phyloP scores from a whole-genome alignment of 2,329 filamentous ascomycete genomes.

The Arthrobotrys pseudoclavata region DNA sequence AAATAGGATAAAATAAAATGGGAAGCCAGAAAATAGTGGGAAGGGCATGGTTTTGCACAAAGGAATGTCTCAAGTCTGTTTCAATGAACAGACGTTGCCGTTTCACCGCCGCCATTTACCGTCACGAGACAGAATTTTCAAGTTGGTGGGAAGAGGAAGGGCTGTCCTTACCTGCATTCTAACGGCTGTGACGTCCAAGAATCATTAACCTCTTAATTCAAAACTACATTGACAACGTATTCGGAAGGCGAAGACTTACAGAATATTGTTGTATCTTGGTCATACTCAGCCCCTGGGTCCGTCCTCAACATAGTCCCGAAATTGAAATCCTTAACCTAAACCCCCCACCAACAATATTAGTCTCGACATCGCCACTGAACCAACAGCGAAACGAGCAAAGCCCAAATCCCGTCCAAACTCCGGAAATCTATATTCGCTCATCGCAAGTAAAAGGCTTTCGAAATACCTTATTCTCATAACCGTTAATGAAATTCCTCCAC shows the following conservation, averaged over 20 bases:
- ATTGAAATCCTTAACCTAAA: slow-evolving; percentile 92
- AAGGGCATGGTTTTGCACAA: too few species aligned
- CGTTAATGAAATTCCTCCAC: slow-evolving; percentile 94
- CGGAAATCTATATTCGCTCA: too few species aligned
- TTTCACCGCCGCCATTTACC: too few species aligned
- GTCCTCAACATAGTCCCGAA: slow-evolving; percentile 93
- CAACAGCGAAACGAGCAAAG: background rate
- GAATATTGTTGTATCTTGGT: slow-evolving; percentile 90
- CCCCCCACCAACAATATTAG: background rate
- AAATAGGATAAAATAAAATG: background rate
- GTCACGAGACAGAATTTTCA: background rate
- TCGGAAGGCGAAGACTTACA: slow-evolving; percentile 70
- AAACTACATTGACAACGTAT: background rate
- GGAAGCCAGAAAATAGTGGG: too few species aligned
- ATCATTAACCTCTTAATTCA: slow-evolving; percentile 14
- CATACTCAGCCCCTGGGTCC: slow-evolving; percentile 85
- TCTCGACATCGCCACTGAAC: background rate
- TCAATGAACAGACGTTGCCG: background rate
- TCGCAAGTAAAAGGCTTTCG: background rate
- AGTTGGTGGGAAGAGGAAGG: background rate
- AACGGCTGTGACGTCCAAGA: slow-evolving; percentile 64
- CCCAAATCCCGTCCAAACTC: background rate
- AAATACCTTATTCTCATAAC: slow-evolving; percentile 82
- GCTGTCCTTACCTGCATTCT: slow-evolving; percentile 71
- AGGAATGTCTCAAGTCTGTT: background rate